Conservation (phyloP, 2,329 filamentous ascomycete species). For the Neofusicoccum kwambonambiense region DNA sequence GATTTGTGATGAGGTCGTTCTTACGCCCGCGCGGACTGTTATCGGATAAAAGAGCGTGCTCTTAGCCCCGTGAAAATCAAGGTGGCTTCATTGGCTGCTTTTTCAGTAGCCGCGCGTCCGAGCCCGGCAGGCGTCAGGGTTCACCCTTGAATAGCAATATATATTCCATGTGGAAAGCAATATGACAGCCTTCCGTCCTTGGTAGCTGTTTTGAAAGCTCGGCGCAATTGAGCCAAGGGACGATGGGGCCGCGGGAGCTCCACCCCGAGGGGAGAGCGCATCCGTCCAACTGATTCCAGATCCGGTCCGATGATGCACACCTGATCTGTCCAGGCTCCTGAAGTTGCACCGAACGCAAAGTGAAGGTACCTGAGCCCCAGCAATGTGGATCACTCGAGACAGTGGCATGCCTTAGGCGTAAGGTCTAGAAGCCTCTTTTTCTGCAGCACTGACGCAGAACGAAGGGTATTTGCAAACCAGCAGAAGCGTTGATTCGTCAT, state of each 20-base stretch:
- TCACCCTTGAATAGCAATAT: background rate
- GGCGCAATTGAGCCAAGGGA: background rate
- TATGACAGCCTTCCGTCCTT: background rate
- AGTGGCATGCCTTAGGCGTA: background rate
- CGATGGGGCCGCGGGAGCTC: background rate
- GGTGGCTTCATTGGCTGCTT: background rate
- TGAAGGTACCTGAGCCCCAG: background rate
- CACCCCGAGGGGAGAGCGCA: background rate
- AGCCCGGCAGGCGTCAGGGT: background rate
- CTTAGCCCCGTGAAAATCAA: background rate
- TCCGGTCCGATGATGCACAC: background rate
- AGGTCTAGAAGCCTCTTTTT: background rate
- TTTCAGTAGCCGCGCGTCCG: constrained; percentile 1
- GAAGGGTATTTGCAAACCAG: background rate
- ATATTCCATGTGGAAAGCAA: background rate
- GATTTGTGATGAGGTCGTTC: background rate
- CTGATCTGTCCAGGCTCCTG: background rate
- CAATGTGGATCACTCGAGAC: background rate
- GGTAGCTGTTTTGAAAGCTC: background rate
- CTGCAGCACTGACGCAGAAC: background rate
- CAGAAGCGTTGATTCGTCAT: background rate
- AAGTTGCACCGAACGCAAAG: background rate
- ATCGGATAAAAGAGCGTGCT: background rate
- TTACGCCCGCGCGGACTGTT: background rate
- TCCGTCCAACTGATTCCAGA: background rate